Conservation (phyloP, 1,139 yeast genomes). For the Geotrichum bryndzae region DNA sequence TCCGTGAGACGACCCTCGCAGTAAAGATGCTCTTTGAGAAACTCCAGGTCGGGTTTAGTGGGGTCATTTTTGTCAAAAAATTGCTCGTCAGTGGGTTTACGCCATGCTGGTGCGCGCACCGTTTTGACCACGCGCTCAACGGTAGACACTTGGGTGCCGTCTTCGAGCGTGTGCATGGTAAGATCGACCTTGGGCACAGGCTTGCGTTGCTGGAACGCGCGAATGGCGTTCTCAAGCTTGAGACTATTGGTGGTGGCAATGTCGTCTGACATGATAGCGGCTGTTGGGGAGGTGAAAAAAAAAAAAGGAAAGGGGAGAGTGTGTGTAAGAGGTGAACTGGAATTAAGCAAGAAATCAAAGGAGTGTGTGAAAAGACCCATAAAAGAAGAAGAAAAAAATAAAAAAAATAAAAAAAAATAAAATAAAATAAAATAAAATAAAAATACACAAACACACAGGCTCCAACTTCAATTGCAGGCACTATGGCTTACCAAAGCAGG, state of each 20-base stretch:
- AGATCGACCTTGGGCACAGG: conserved; percentile 42
- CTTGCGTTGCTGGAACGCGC: conserved; percentile 57
- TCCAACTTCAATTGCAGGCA: too few species aligned
- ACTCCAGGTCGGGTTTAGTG: conserved; percentile 57
- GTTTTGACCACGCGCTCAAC: conserved; percentile 58
- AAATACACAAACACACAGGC: not conserved
- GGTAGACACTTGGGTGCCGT: conserved; percentile 62
- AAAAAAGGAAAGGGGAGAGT: not conserved
- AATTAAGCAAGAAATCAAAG: not conserved
- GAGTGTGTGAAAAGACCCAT: not conserved
- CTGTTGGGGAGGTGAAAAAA: not conserved
- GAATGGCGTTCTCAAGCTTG: conserved; percentile 58
- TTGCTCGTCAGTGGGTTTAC: conserved; percentile 60
- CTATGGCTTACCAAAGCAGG: too few species aligned
- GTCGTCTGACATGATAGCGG: conserved; percentile 12
- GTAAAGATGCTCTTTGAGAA: conserved; percentile 66
- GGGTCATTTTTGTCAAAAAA: conserved; percentile 55
- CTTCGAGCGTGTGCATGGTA: conserved; percentile 57
- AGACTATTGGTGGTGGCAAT: conserved; percentile 14
- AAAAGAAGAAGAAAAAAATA: not conserved
- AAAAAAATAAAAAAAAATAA: not conserved
- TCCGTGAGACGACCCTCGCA: conserved; percentile 76
- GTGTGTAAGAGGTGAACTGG: not conserved
- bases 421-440: too few species aligned
- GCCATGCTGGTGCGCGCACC: conserved; percentile 65